phyloP scores from a whole-genome alignment of 192 early-diverging fungal species.

The Spizellomyces sp. region DNA sequence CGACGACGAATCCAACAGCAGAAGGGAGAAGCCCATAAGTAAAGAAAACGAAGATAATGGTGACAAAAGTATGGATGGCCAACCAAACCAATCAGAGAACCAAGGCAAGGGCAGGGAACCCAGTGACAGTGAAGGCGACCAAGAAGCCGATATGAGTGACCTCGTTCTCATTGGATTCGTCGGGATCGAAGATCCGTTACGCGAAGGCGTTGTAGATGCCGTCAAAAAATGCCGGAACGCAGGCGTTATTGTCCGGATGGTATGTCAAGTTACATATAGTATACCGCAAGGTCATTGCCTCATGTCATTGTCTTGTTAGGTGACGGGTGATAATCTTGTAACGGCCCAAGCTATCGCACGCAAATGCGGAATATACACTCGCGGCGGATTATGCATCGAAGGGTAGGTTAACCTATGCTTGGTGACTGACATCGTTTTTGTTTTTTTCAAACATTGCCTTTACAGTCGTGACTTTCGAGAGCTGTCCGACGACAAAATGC shows the following conservation, averaged over 20 bases:
- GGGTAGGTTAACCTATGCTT: conserved; percentile 60
- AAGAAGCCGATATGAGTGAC: conserved; percentile 49
- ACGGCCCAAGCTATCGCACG: conserved; percentile 91
- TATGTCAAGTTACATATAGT: conserved; percentile 60
- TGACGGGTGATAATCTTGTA: conserved; percentile 87
- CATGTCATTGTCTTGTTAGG: conserved; percentile 43
- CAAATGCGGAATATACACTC: conserved; percentile 87
- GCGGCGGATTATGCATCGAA: conserved; percentile 87
- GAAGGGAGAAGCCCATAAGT: no score
- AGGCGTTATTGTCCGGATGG: conserved; percentile 95
- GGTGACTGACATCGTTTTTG: no score
- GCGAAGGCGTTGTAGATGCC: conserved; percentile 89
- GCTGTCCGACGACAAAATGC: conserved; percentile 70
- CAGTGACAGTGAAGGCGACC: conserved; percentile 59
- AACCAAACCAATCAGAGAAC: no score
- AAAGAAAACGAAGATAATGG: no score
- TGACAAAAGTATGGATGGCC: no score
- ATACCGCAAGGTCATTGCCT: background rate
- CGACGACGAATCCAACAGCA: no score
- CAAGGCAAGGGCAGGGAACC: background rate
- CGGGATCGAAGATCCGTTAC: conserved; percentile 95
- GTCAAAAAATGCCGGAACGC: conserved; percentile 84
- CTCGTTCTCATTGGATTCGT: conserved; percentile 85
- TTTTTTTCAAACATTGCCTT: no score
- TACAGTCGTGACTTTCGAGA: conserved; percentile 64